Evolutionary conservation across 2,329 filamentous ascomycete species (phyloP).

Genomic region (Zelopaecilomyces penicillatus): DNA sequence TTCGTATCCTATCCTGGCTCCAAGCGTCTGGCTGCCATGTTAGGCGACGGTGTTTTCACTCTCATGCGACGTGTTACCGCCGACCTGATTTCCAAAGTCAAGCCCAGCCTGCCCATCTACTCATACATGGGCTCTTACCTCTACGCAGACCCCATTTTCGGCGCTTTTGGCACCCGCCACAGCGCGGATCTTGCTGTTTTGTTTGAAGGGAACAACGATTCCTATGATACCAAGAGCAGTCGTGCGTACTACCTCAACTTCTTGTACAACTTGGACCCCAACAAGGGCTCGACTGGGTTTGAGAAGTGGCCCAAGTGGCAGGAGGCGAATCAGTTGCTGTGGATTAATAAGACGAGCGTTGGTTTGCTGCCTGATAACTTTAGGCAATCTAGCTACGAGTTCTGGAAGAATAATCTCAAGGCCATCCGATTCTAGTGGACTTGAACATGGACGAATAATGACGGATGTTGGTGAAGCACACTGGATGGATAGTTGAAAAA

Average conservation of each 20-base stretch:
- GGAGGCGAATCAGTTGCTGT: conserved; percentile 38
- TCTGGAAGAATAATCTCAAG: neutral
- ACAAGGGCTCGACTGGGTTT: conserved; percentile 16
- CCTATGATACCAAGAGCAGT: conserved; percentile 48
- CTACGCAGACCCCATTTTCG: neutral
- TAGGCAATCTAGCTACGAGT: neutral
- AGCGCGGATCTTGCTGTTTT: conserved; percentile 1
- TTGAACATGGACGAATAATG: too few relatives aligned
- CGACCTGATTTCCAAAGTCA: neutral
- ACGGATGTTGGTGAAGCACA: too few relatives aligned
- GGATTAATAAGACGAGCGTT: conserved; percentile 24
- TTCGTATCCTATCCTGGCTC: conserved; percentile 58
- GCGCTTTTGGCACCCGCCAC: conserved; percentile 3
- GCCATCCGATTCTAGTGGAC: neutral
- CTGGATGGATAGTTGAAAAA: too few relatives aligned
- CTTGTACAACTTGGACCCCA: conserved; percentile 4
- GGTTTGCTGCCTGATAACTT: neutral
- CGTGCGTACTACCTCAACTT: conserved; percentile 23
- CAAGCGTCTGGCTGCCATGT: conserved; percentile 49
- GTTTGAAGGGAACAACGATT: neutral
- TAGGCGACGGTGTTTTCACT: conserved; percentile 6
- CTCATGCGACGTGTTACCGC: conserved; percentile 3
- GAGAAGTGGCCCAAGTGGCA: conserved; percentile 34
- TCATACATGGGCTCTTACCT: conserved; percentile 4
- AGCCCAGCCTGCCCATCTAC: conserved; percentile 3